Evolutionary conservation across 2,329 filamentous ascomycete species (phyloP), one percentile per base, ranked within the genome.

Genomic region (Aspergillus texensis): DNA sequence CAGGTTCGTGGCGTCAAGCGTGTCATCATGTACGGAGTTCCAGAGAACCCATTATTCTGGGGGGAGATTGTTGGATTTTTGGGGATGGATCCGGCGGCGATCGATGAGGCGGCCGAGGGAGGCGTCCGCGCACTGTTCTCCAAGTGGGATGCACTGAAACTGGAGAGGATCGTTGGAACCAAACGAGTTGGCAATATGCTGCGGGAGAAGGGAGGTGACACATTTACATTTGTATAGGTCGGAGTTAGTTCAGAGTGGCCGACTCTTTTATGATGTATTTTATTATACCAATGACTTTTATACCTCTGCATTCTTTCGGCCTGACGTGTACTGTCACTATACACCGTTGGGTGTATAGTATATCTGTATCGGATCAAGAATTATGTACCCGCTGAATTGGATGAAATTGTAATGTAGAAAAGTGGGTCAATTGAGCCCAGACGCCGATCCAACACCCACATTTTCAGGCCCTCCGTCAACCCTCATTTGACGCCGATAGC

Each of bases 11-110:
- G 95, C 26, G 93, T 95, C 16, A 89, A 89, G 76, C 85, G 89
- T 46, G 86, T 98, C n/a, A 85, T 97, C 58, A 90, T 97, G 83
- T 98, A 98, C 76, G 91, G 89, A 1, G 78, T 97, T 36, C 95
- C 95, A 0, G 94, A 98, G 71, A 97, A 97, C 75, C 91, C 91
- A 30, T 75, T 71, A 8, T 83, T 83, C 62, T 83, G 78, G 66
- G 66, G 72, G 1, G 81, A 83, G 64, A 74, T 82, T 59, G 76
- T 80, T 12, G 78, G 77, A 26, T 79, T 77, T 62, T 62, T 82
- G 52, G 77, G 76, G 1, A 60, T 79, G 58, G 78, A 79, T 63
- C 72, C 75, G 16, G 72, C 74, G 74, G 68, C 83, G 78, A 78
- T 91, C 81, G 78, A 86, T 85, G 71, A 82, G 75, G 72, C 77